phyloP scores from a whole-genome alignment of 179 eudicot genomes.

The Silene coronaria region DNA sequence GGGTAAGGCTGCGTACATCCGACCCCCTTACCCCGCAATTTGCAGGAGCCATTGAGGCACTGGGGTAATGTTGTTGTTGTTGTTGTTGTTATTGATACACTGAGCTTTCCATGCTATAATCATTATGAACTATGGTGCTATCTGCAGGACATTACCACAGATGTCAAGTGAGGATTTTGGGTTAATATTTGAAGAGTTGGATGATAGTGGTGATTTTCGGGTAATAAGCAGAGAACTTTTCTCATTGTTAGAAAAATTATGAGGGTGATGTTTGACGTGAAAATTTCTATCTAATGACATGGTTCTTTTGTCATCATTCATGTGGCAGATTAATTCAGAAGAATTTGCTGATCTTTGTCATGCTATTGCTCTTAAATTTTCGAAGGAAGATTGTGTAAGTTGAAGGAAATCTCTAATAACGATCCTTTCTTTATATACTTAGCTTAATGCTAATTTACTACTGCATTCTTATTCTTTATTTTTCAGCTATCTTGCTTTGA shows the following conservation, averaged over 20 bases:
- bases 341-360: slow-evolving; percentile 95
- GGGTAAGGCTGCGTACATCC: too few relatives aligned
- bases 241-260: not conserved
- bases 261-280: not conserved
- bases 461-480: slow-evolving; percentile 18
- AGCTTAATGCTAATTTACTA: slow-evolving; percentile 2
- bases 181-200: slow-evolving; percentile 74
- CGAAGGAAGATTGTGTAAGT: slow-evolving; percentile 77
- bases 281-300: not conserved
- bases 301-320: slow-evolving; percentile 1
- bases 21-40: too few relatives aligned
- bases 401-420: slow-evolving; percentile 1
- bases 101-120: not conserved
- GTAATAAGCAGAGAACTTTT: slow-evolving; percentile 26
- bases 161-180: slow-evolving; percentile 84
- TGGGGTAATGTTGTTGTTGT: too few relatives aligned
- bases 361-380: slow-evolving; percentile 85
- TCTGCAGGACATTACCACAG: slow-evolving; percentile 73
- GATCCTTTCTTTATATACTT: not conserved
- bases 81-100: not conserved
- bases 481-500: slow-evolving; percentile 66
- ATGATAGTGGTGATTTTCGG: slow-evolving; percentile 79
- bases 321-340: slow-evolving; percentile 61
- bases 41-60: too few relatives aligned
- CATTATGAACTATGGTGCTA: not conserved